Base-by-base conservation (phyloP, 768 basidiomycete species). In the Auriculariales sp. region DNA sequence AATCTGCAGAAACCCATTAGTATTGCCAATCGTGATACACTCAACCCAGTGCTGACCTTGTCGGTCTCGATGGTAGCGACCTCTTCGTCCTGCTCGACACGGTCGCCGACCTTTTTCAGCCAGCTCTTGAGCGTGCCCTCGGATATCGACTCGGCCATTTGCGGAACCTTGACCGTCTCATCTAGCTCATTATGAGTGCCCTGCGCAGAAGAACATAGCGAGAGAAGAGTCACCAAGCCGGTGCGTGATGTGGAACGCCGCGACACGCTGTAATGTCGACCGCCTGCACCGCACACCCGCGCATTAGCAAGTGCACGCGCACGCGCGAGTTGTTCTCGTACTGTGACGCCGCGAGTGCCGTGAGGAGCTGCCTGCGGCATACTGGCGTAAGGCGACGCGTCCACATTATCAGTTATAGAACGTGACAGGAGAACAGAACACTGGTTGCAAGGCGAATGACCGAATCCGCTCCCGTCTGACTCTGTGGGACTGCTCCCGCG, bases 61-160 rank as follows among this genome's bases (percentile, higher is more conserved):
- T 99, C 94, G 6, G 94, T 99, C 70, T 98, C 94, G 56, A 98
- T 97, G 39, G 91, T 94, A 14, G 91, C 94, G 35, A 99, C 74
- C 69, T 99, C 94, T 68, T 98, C 94, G 62, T 98, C 94, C 27
- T 72, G 82, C 62, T 81, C 77, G 50, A 98, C 92, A 51, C 70
- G 74, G 62, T 99, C 94, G 12, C 94, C 94, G 47, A 86, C 81
- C 66, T 93, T 78, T 70, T 97, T 97, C 57, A 77, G 72, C 90
- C 91, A 99, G 25, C 85, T 73, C 69, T 92, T 95, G 47, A 99
- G 72, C 3, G 94, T 98, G 30, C 94, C 94, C 65, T 99, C 94
- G 31, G 89, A 88, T 66, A 98, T 97, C 53, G 93, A 97, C 64
- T 97, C 93, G 25, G 94, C 89, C 90, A 97, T 94, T 65, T 91